Conservation (phyloP, 140 eudicot genomes). For the Senecio squalidus region DNA sequence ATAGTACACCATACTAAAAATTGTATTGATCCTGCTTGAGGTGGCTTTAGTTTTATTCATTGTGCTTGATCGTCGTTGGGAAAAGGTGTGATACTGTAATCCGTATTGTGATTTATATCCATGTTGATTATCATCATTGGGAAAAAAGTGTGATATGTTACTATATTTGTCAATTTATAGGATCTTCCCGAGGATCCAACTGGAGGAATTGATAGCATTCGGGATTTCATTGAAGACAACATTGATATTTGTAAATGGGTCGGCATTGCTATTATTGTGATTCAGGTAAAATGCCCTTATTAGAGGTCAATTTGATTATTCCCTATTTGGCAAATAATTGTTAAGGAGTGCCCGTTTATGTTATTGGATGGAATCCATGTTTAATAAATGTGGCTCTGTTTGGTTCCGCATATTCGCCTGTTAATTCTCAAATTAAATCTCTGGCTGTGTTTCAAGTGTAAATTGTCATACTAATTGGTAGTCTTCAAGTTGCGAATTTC, state of each 20-base stretch:
- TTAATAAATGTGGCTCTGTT: not conserved
- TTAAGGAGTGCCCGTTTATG: not conserved
- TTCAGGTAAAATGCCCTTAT: constrained; percentile 51
- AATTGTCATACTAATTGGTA: not conserved
- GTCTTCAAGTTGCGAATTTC: not conserved
- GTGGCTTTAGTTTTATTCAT: constrained; percentile 65
- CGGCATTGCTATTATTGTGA: constrained; percentile 49
- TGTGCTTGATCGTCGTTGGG: constrained; percentile 77
- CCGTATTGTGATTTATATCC: not conserved
- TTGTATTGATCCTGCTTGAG: constrained; percentile 57
- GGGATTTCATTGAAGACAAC: constrained; percentile 57
- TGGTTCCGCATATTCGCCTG: not conserved
- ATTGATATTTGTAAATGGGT: constrained; percentile 71
- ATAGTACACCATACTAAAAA: constrained; percentile 56
- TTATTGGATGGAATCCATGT: constrained; percentile 3
- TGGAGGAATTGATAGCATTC: constrained; percentile 63
- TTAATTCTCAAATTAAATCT: not conserved
- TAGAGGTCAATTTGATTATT: not conserved
- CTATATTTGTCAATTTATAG: constrained; percentile 27
- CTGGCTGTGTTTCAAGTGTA: not conserved
- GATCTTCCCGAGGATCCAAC: constrained; percentile 84
- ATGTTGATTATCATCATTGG: constrained; percentile 7
- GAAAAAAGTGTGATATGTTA: too few species aligned
- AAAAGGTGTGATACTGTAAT: constrained; percentile 43
- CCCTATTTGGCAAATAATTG: not conserved